A percentile compares a stretch with the other conserved stretches of the same genome.
These are phyloP conservation scores for Diaporthe sp. DNA, from an alignment of 2,329 filamentous ascomycete species.

Conservation along the genomic window DNA sequence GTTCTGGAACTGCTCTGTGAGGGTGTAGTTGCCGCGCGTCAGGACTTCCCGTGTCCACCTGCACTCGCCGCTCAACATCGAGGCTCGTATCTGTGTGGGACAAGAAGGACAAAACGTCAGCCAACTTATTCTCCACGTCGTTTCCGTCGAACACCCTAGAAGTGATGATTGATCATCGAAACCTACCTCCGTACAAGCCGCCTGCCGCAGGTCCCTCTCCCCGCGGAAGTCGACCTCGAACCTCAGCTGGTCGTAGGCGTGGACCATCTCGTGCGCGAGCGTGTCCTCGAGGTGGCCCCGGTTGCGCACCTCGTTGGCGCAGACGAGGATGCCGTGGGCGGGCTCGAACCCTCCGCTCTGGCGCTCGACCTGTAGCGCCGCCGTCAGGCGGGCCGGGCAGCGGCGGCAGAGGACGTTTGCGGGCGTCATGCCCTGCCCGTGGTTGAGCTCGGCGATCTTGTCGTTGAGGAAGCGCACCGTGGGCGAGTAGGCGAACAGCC, in stretches of 20 bases:
- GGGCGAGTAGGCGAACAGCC: constrained; percentile 86
- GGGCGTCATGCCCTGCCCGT: constrained; percentile 71
- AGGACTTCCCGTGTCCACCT: constrained; percentile 90
- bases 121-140: constrained; percentile 2
- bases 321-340: constrained; percentile 89
- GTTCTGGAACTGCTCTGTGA: constrained; percentile 94
- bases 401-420: constrained; percentile 86
- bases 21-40: constrained; percentile 84
- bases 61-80: constrained; percentile 94
- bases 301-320: constrained; percentile 90
- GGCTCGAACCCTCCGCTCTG: constrained; percentile 87
- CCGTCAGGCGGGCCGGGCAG: constrained; percentile 74
- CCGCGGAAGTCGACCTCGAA: constrained; percentile 90
- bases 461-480: constrained; percentile 89
- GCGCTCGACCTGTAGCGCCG: constrained; percentile 73
- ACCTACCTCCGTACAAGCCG: constrained; percentile 91
- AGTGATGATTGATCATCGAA: constrained; percentile 42
- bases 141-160: background rate
- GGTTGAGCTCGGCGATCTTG: constrained; percentile 84
- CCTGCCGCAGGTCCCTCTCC: constrained; percentile 82
- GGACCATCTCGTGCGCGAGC: constrained; percentile 96
- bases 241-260: constrained; percentile 92
- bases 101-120: constrained; percentile 22
- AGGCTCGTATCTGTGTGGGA: constrained; percentile 82
- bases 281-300: constrained; percentile 91